A percentile compares a stretch with the other conserved stretches of the same genome.
These are phyloP conservation scores for Trametes hirsuta DNA, from an alignment of 1,284 basidiomycete genomes.

Conservation along the genomic window DNA sequence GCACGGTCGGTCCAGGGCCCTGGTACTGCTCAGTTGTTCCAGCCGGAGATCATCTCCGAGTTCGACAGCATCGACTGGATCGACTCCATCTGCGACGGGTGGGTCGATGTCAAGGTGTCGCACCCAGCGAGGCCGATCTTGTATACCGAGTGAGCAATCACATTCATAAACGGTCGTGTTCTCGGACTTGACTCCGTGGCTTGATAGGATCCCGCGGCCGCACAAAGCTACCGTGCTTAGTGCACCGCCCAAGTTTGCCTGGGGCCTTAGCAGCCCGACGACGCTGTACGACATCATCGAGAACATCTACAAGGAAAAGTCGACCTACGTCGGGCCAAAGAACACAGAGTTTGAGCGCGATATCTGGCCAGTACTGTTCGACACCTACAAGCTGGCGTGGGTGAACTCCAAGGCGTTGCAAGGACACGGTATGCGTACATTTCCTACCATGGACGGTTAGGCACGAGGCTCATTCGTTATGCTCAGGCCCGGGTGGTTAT, in stretches of 20 bases:
- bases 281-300: conserved; percentile 39
- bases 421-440: conserved; percentile 24
- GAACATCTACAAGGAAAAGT: conserved; percentile 33
- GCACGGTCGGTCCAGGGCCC: conserved; percentile 16
- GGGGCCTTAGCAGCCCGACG: conserved; percentile 35
- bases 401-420: conserved; percentile 27
- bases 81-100: conserved; percentile 30
- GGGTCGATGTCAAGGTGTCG: conserved; percentile 20
- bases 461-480: neutral
- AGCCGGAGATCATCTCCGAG: conserved; percentile 25
- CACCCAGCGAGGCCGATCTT: neutral
- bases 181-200: neutral
- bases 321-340: conserved; percentile 15
- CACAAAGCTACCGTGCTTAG: conserved; percentile 31
- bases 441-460: neutral
- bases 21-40: neutral
- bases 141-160: neutral
- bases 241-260: conserved; percentile 38
- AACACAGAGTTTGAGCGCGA: conserved; percentile 32
- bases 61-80: conserved; percentile 33
- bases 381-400: conserved; percentile 27
- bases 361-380: conserved; percentile 36
- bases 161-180: neutral
- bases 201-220: neutral
- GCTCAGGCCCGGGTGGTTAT: conserved; percentile 15